Evolutionary conservation across 306 rosid species (phyloP).

Genomic region (Trichosanthes cucumerina): DNA sequence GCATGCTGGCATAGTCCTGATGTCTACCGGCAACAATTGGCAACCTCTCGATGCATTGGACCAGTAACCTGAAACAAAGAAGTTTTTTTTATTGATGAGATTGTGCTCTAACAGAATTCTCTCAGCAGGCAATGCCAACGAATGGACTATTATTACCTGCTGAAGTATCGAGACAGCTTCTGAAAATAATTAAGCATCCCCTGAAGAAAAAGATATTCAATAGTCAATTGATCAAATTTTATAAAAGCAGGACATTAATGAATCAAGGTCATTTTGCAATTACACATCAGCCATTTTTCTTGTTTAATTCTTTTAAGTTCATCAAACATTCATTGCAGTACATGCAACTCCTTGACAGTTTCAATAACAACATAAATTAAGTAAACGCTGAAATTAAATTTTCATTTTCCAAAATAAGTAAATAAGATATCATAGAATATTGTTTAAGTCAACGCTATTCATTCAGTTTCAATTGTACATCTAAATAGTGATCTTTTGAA

Average conservation of each 20-base stretch:
- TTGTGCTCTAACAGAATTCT: neutral
- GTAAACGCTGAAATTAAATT: neutral
- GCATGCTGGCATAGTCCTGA: neutral
- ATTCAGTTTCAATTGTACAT: neutral
- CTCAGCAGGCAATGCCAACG: constrained; percentile 9
- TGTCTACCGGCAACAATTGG: constrained; percentile 86
- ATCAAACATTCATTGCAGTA: neutral
- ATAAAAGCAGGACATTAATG: neutral
- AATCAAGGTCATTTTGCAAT: neutral
- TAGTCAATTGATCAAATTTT: constrained; percentile 1
- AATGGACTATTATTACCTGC: constrained; percentile 47
- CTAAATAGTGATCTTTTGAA: neutral
- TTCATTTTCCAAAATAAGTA: neutral
- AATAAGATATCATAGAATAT: neutral
- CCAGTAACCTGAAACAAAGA: constrained; percentile 84
- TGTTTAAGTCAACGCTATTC: neutral
- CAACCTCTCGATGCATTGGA: constrained; percentile 98
- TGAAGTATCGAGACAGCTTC: constrained; percentile 96
- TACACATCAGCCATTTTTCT: neutral
- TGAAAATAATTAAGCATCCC: constrained; percentile 89
- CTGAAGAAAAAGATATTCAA: constrained; percentile 32
- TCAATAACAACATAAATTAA: neutral
- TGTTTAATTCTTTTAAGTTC: neutral
- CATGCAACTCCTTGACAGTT: neutral
- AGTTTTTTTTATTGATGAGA: neutral